These are phyloP conservation scores for Stephanodiscus triporus DNA, from an alignment of 108 stramenopile genomes.

Conservation along the genomic window DNA sequence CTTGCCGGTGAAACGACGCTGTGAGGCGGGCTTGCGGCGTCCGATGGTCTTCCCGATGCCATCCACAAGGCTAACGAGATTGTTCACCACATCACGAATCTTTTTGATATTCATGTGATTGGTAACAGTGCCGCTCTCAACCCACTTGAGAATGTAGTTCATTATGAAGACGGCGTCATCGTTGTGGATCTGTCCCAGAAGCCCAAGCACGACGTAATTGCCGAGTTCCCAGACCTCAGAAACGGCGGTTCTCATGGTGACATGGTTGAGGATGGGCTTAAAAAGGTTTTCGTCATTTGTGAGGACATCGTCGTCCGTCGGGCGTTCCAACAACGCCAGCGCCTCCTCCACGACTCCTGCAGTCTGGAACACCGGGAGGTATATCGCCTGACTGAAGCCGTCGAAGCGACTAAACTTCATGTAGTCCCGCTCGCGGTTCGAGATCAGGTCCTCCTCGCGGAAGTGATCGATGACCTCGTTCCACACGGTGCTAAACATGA, in stretches of 20 bases:
- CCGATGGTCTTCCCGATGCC: conserved; percentile 77
- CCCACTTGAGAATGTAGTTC: conserved; percentile 76
- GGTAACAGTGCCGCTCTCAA: conserved; percentile 67
- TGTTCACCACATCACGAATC: conserved; percentile 59
- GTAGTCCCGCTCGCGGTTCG: conserved; percentile 90
- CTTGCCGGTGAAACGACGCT: conserved; percentile 51
- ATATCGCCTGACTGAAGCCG: conserved; percentile 94
- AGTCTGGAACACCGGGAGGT: conserved; percentile 96
- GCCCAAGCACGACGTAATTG: conserved; percentile 69
- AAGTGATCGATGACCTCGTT: conserved; percentile 96
- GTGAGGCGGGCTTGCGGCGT: conserved; percentile 66
- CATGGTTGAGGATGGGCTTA: conserved; percentile 82
- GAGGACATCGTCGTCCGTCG: conserved; percentile 65
- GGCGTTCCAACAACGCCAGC: conserved; percentile 78
- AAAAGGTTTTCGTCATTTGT: conserved; percentile 77
- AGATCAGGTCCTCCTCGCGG: conserved; percentile 91
- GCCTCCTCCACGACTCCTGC: conserved; percentile 96
- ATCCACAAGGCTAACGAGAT: conserved; percentile 67
- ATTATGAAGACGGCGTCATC: conserved; percentile 77
- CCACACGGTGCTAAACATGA: conserved; percentile 97
- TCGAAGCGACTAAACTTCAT: conserved; percentile 95
- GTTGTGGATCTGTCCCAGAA: conserved; percentile 86
- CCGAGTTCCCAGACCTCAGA: conserved; percentile 97
- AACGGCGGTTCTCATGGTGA: conserved; percentile 93
- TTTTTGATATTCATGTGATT: conserved; percentile 66